These are phyloP conservation scores for Talaromyces amestolkiae DNA, from an alignment of 2,329 filamentous ascomycete genomes.

Conservation along the genomic window DNA sequence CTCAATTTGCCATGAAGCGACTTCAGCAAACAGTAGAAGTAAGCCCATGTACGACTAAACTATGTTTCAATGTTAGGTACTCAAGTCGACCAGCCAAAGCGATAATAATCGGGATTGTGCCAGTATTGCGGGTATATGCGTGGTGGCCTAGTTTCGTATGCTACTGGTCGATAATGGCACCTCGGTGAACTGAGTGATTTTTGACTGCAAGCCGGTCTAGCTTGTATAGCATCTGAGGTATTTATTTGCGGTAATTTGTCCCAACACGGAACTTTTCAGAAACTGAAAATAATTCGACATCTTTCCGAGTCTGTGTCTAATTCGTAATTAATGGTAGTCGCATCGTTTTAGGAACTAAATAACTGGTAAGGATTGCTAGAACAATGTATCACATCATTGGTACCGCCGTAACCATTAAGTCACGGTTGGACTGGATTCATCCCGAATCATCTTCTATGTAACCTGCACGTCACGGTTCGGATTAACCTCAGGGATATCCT, in stretches of 20 bases:
- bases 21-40: not conserved
- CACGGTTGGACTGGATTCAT: conserved; percentile 6
- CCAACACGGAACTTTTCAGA: not conserved
- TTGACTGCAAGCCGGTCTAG: not conserved
- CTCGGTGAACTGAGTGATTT: conserved; percentile 4
- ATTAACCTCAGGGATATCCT: not conserved
- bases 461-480: conserved; percentile 11
- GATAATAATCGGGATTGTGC: conserved; percentile 3
- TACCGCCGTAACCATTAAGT: not conserved
- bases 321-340: not conserved
- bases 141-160: not conserved
- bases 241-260: conserved; percentile 8
- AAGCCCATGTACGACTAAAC: not conserved
- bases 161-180: not conserved
- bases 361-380: not conserved
- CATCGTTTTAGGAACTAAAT: not conserved
- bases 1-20: not conserved
- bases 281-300: conserved; percentile 2
- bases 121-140: not conserved
- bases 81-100: not conserved
- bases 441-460: conserved; percentile 9
- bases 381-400: not conserved
- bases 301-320: not conserved
- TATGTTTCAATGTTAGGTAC: not conserved
- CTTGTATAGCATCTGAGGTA: conserved; percentile 7